Conservation (phyloP, 2,329 filamentous ascomycete genomes). For the Monosporascus ibericus region DNA sequence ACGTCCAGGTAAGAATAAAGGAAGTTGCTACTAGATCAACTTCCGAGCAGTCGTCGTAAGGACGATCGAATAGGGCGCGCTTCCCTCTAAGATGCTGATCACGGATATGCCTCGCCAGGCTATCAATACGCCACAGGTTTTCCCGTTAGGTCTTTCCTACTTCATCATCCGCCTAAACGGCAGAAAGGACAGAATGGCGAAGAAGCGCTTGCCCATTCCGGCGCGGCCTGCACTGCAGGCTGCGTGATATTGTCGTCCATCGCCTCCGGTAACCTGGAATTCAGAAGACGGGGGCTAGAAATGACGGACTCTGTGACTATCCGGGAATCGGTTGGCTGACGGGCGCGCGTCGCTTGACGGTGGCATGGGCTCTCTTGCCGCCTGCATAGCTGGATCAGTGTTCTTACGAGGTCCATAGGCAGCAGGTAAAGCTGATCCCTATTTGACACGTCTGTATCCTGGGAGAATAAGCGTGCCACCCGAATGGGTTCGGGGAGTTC, state of each 20-base stretch:
- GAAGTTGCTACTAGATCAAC: too few species aligned
- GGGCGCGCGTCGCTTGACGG: not conserved
- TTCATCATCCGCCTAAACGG: not conserved
- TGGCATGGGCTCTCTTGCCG: not conserved
- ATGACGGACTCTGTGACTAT: not conserved
- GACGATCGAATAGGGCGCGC: too few species aligned
- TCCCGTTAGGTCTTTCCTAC: not conserved
- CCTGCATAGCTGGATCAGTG: not conserved
- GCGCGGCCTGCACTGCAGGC: not conserved
- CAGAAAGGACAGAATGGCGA: not conserved
- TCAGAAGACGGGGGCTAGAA: too few species aligned
- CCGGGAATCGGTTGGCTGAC: not conserved
- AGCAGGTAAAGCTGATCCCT: not conserved
- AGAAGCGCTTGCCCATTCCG: not conserved
- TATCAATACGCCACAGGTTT: not conserved
- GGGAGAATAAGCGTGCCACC: not conserved
- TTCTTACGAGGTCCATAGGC: not conserved
- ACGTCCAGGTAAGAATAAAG: too few species aligned
- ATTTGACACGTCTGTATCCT: not conserved
- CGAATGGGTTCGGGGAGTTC: not conserved
- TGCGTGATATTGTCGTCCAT: not conserved
- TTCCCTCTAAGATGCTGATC: not conserved
- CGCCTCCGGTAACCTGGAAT: not conserved
- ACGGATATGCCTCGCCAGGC: not conserved
- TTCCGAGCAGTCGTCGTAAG: too few species aligned